Base-by-base conservation (phyloP, 805 yeast genomes). In the Myxozyma lipomycoides region DNA sequence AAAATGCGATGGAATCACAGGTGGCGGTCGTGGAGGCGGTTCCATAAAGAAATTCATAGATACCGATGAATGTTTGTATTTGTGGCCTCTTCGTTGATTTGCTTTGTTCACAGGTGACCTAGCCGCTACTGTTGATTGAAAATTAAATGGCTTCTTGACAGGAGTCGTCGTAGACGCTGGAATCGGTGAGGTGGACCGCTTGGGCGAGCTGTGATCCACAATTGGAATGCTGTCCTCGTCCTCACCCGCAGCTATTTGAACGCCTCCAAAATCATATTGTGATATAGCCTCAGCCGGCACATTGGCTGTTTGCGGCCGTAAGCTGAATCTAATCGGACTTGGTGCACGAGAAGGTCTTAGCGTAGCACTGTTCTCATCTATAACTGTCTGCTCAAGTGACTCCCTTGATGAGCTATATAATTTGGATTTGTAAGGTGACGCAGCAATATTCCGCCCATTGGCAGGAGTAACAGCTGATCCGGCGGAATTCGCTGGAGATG, bases 21-120 rank as follows among this genome's bases (percentile, higher is more conserved):
- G 69, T 0, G 89, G 84, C 3, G 84, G 82, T 34, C 82, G 74
- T 37, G 74, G 79, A 15, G 89, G 84, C 1, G 97, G 96, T 63
- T 91, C 97, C 67, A 87, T 96, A 66, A 93, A 91, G 65, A 91
- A 77, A 67, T 91, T 90, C 93, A 91, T 85, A 3, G 96, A 88
- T 4, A 91, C 96, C 6, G 96, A 89, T 2, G 97, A 89, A 67
- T 91, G 98, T 66, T 91, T 91, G 66, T 91, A 91, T 60, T 91
- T 78, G 68, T 91, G 98, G 4, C 98, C 98, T 60, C 90, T 81
- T 73, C 98, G 82, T 51, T 71, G 75, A 30, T 56, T 60, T 21
- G 59, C 46, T 28, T 46, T 49, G 32, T 54, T 48, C n/a, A 57
- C 52, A 5, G 61, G 61, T 19, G 58, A 61, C 82, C 86, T 0